These are phyloP conservation scores for Apiotrichum gracile DNA, from an alignment of 1,284 basidiomycete species.

Conservation along the genomic window DNA sequence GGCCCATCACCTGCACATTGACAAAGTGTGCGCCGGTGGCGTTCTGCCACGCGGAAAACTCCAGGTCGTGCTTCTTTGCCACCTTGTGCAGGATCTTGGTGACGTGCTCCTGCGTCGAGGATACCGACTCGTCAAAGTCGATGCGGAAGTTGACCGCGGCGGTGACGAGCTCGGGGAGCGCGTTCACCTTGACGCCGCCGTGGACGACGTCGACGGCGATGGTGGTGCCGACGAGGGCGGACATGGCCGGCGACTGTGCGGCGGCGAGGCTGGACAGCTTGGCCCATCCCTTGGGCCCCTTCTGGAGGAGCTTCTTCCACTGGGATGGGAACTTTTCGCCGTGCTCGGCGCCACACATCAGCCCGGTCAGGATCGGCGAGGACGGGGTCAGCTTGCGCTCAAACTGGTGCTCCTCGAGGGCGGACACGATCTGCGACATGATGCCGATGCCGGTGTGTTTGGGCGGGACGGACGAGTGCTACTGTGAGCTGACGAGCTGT, in stretches of 20 bases:
- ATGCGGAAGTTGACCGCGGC: constrained; percentile 44
- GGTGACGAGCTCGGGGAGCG: constrained; percentile 35
- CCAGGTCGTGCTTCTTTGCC: constrained; percentile 30
- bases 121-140: constrained; percentile 40
- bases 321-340: constrained; percentile 36
- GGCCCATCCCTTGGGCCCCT: constrained; percentile 37
- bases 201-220: constrained; percentile 41
- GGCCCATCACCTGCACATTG: constrained; percentile 35
- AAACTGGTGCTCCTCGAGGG: constrained; percentile 47
- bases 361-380: constrained; percentile 46
- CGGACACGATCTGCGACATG: constrained; percentile 43
- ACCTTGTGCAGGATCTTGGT: constrained; percentile 21
- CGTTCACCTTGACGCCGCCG: constrained; percentile 39
- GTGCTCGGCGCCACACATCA: constrained; percentile 48
- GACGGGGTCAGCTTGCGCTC: constrained; percentile 35
- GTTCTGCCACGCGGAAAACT: constrained; percentile 26
- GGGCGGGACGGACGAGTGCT: constrained; percentile 50
- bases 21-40: constrained; percentile 20
- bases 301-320: constrained; percentile 32
- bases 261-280: constrained; percentile 28
- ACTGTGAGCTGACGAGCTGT: not conserved
- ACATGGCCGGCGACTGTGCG: constrained; percentile 2
- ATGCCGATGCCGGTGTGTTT: constrained; percentile 50
- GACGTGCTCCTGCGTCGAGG: constrained; percentile 34
- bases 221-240: constrained; percentile 33